Base-by-base conservation (phyloP, 1,284 basidiomycete genomes). In the Prillingera fragicola region DNA sequence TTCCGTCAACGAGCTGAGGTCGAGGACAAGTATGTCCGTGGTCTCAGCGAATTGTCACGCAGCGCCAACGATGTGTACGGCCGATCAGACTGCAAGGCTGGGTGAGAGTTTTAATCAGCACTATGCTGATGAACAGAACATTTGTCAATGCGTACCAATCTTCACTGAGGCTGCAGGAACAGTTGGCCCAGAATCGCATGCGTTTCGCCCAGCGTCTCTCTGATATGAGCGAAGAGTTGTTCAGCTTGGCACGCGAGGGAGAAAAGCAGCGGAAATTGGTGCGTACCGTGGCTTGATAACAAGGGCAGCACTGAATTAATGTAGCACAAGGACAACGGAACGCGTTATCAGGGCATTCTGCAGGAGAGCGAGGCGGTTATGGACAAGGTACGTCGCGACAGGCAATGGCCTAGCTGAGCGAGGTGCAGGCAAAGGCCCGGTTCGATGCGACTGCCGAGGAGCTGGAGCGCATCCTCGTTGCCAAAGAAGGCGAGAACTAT, bases 151-250 rank as follows among this genome's bases (percentile, higher is more conserved):
- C 90, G 9, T 97, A 90, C 85, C 83, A 89, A 60, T 75, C 80
- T 21, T 80, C 86, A 8, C 80, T 98, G 78, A 80, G 81, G 50
- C 80, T 89, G 41, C 94, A 98, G 63, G 92, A 97, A 57, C 72
- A 78, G 34, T 79, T 97, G 71, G 88, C 85, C 13, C 89, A 94
- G 58, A 91, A 90, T 65, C 77, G 90, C 34, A 70, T 92, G 38
- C 80, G 84, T 38, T 95, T 97, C 60, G 78, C 90, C 0, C 78
- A 83, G 51, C 81, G 90, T 32, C 75, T 98, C 40, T 84, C 84
- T 59, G 92, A 96, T 70, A 97, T 96, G 87, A 85, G 85, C 62
- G 91, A 97, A 33, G 94, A 98, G 67, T 76, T 97, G n/a, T 73
- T 78, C 15, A 83, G 79, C 18, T 73, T 97, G 3, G 80, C 83